A percentile compares a stretch with the other conserved stretches of the same genome.
These are phyloP conservation scores for Vicia faba DNA, from an alignment of 306 rosid species.

Conservation along the genomic window DNA sequence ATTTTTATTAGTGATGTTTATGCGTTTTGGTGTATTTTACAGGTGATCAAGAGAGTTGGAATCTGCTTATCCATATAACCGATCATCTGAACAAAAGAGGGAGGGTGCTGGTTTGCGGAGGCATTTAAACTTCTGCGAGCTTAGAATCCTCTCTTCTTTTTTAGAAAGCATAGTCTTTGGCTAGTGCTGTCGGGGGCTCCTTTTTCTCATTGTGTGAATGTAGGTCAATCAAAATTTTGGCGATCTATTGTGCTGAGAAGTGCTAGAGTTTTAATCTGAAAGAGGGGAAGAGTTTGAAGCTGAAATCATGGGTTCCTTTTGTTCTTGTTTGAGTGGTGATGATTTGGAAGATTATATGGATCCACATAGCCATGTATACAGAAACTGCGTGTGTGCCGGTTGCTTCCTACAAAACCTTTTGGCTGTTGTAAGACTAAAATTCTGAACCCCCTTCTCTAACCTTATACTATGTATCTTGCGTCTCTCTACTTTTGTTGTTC, in stretches of 20 bases:
- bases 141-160: constrained; percentile 66
- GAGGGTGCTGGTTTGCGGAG: constrained; percentile 87
- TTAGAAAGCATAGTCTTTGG: constrained; percentile 26
- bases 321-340: constrained; percentile 69
- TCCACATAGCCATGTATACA: constrained; percentile 67
- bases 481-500: constrained; percentile 6
- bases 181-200: constrained; percentile 35
- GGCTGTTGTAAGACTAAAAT: constrained; percentile 58
- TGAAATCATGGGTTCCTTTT: constrained; percentile 85
- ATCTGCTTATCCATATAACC: constrained; percentile 35
- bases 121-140: constrained; percentile 76
- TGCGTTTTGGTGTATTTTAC: constrained; percentile 41
- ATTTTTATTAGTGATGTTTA: constrained; percentile 19
- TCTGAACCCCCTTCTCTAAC: background rate
- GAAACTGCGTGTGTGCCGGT: constrained; percentile 75
- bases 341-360: constrained; percentile 78
- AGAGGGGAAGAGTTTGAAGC: constrained; percentile 44
- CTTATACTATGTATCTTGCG: no score
- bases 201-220: constrained; percentile 31
- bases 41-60: constrained; percentile 49
- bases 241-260: constrained; percentile 45
- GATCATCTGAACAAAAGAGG: constrained; percentile 55
- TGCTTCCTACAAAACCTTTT: constrained; percentile 65
- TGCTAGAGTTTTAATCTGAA: constrained; percentile 32
- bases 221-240: constrained; percentile 34